Percentiles rank a stretch among this genome's conserved stretches.
Conservation (phyloP, 2,329 filamentous ascomycete genomes). For the Pseudogymnoascus sp. region DNA sequence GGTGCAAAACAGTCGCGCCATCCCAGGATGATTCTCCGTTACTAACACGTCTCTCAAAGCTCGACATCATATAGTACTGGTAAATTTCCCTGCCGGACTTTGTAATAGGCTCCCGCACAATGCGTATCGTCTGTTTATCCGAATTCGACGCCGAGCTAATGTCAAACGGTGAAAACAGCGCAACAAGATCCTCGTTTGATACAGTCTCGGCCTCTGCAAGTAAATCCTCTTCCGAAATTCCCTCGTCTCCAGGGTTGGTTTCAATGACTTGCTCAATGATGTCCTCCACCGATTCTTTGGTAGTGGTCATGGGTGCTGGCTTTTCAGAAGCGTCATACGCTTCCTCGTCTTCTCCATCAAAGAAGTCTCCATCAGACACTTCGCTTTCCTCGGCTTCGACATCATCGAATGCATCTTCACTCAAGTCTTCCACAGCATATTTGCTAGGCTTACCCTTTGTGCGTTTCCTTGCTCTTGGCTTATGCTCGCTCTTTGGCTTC, state of each 20-base stretch:
- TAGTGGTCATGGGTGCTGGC: neutral
- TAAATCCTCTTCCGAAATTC: conserved; percentile 1
- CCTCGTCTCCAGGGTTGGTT: neutral
- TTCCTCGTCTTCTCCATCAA: conserved; percentile 3
- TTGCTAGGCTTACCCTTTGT: neutral
- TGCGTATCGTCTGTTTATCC: neutral
- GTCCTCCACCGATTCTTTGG: conserved; percentile 2
- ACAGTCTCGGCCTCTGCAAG: neutral
- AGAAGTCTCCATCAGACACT: conserved; percentile 5
- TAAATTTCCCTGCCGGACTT: neutral
- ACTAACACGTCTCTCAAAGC: neutral
- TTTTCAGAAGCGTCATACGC: neutral
- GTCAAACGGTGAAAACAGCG: neutral
- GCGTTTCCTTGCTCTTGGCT: neutral
- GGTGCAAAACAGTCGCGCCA: neutral
- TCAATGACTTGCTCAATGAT: neutral
- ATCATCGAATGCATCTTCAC: neutral
- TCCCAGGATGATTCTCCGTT: conserved; percentile 1
- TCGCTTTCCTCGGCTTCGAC: neutral
- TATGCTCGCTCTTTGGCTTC: conserved; percentile 19
- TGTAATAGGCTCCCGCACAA: conserved; percentile 5
- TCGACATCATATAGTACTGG: neutral
- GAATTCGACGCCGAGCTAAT: neutral
- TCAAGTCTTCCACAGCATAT: neutral
- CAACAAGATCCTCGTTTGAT: neutral